Conservation (phyloP, 2,329 filamentous ascomycete species). For the Helicocarpus griseus region DNA sequence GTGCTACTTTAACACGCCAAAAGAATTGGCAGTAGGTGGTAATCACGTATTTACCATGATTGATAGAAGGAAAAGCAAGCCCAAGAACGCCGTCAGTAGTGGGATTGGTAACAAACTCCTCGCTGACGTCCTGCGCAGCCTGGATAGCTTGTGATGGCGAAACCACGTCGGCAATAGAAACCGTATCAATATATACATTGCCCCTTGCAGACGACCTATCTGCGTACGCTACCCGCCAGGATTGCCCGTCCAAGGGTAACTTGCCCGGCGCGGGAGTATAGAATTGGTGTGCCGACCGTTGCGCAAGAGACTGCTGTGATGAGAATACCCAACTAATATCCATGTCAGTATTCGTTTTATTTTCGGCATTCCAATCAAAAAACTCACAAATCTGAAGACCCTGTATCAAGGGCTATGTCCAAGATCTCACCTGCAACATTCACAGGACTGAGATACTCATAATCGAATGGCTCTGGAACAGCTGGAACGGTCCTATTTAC, state of each 20-base stretch:
- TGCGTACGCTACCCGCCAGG: conserved; percentile 55
- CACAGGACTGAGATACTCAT: conserved; percentile 53
- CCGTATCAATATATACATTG: conserved; percentile 56
- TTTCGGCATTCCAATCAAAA: not conserved
- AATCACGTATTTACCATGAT: conserved; percentile 32
- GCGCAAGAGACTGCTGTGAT: conserved; percentile 40
- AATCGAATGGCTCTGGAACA: conserved; percentile 42
- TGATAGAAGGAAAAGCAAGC: conserved; percentile 50
- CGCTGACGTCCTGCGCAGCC: conserved; percentile 50
- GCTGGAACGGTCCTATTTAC: conserved; percentile 18
- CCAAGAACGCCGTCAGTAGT: conserved; percentile 53
- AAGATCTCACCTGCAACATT: conserved; percentile 54
- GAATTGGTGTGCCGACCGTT: conserved; percentile 46
- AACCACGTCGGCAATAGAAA: conserved; percentile 50
- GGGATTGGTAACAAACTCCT: conserved; percentile 40
- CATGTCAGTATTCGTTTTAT: conserved; percentile 12
- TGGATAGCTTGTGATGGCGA: conserved; percentile 56
- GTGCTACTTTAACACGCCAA: not conserved
- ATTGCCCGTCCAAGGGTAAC: conserved; percentile 38
- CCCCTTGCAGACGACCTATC: conserved; percentile 56
- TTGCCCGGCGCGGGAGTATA: conserved; percentile 46
- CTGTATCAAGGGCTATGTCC: conserved; percentile 63
- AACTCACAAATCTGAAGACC: conserved; percentile 54
- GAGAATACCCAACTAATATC: conserved; percentile 56
- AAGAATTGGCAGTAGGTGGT: not conserved